phyloP scores from a whole-genome alignment of 2,329 filamentous ascomycete species.

The Ploettnerulaceae sp. region DNA sequence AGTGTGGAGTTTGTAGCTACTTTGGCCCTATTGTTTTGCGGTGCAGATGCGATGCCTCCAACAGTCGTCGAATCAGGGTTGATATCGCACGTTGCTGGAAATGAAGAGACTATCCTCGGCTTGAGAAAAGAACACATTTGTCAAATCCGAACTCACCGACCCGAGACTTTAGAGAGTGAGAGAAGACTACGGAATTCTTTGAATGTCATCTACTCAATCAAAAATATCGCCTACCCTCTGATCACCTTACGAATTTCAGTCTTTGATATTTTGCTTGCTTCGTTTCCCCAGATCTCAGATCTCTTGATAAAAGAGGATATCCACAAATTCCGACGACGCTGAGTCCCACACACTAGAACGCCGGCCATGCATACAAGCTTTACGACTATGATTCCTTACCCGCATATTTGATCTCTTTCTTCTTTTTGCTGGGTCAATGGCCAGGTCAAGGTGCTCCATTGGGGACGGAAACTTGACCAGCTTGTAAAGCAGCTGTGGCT shows the following conservation, averaged over 20 bases:
- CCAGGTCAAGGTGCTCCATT: conserved; percentile 28
- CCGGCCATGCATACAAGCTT: conserved; percentile 28
- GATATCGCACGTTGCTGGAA: too few species aligned
- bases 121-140: too few species aligned
- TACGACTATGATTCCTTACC: conserved; percentile 12
- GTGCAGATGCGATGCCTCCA: too few species aligned
- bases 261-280: not conserved
- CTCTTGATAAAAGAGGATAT: not conserved
- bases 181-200: conserved; percentile 10
- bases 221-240: conserved; percentile 8
- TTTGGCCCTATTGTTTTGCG: too few species aligned
- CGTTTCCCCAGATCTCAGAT: not conserved
- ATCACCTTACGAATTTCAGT: not conserved
- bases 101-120: too few species aligned
- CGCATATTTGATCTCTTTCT: conserved; percentile 15
- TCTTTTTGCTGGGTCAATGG: conserved; percentile 13
- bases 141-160: too few species aligned
- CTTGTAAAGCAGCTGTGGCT: conserved; percentile 18
- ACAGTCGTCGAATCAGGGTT: too few species aligned
- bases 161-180: too few species aligned
- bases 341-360: conserved; percentile 16
- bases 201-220: conserved; percentile 15
- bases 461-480: conserved; percentile 14
- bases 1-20: too few species aligned
- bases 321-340: conserved; percentile 8